Evolutionary conservation across 2,329 filamentous ascomycete genomes (phyloP), one percentile per base, ranked within the genome.

Genomic region (Apiospora saccharicola): DNA sequence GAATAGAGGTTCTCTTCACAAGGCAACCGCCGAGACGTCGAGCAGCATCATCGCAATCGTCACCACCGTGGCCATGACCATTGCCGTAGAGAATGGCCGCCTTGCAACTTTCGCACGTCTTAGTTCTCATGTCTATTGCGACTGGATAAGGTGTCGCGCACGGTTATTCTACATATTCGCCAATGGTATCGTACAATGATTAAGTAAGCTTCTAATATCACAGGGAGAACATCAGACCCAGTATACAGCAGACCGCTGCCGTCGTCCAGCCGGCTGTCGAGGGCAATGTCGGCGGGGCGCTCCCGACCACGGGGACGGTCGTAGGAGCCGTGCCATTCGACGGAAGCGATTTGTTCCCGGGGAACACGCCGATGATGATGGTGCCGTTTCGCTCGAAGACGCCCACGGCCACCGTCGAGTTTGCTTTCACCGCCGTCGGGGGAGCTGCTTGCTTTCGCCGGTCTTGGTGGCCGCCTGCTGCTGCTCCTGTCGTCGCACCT

Each of bases 131-230:
- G 12, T 22, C 22, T 19, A 41, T 10, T n/a, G 19, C 34, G 57
- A 41, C 57, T 22, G 19, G 19, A 41, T 34, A 41, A 41, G 34
- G 34, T 4, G 34, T 19, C 57, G 13, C 19, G 6, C 8, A 41
- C 8, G 57, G 57, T 34, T 64, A 64, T 64, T 37, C 30, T 49
- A n/a, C 46, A 49, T 64, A 64, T 41, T 64, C 30, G 30, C 57
- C 41, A 14, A 14, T 41, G 19, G 30, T 64, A n/a, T 64, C 41
- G 19, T 41, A 64, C 57, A 64, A 12, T 41, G 57, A 64, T 64
- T 64, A 64, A 64, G 57, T 41, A 64, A 41, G 19, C 30, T 41
- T 64, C 57, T 64, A 64, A 41, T 41, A n/a, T 64, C 34, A 64
- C n/a, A 64, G 13, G 34, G 34, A 64, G 57, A 64, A 64, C 57